These are phyloP conservation scores for Claviceps fusiformis DNA, from an alignment of 2,329 filamentous ascomycete species.

Conservation along the genomic window DNA sequence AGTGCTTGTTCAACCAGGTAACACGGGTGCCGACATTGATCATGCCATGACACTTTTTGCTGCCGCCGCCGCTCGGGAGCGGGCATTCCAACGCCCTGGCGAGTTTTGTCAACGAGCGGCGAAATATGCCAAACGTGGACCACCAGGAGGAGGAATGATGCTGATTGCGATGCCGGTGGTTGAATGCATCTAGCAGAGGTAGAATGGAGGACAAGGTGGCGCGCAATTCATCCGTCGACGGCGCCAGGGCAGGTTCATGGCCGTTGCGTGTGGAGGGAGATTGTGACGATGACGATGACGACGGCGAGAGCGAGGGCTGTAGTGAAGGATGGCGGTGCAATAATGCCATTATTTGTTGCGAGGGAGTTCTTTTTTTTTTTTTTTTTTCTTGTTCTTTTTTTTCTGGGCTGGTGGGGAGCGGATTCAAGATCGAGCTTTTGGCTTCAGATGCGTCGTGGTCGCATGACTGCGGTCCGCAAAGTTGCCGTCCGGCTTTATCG, in stretches of 20 bases:
- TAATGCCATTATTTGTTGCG: not conserved
- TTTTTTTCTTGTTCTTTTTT: too few relatives aligned
- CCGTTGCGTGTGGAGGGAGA: not conserved
- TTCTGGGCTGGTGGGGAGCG: too few relatives aligned
- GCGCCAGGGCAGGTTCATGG: constrained; percentile 1
- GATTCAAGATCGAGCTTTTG: too few relatives aligned
- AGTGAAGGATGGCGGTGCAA: not conserved
- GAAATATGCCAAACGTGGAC: constrained; percentile 55
- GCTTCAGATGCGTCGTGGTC: not conserved
- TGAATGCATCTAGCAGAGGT: constrained; percentile 55
- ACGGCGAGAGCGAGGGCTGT: not conserved
- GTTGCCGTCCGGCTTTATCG: not conserved
- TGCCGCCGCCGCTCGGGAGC: not conserved
- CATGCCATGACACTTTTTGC: constrained; percentile 1
- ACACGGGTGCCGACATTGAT: constrained; percentile 10
- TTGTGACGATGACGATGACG: not conserved
- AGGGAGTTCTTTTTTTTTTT: not conserved
- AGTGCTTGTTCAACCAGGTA: constrained; percentile 16
- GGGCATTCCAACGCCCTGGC: constrained; percentile 10
- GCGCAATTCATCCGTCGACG: constrained; percentile 8
- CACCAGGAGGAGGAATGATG: constrained; percentile 76
- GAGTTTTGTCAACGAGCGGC: constrained; percentile 49
- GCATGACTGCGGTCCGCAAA: not conserved
- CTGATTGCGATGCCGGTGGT: constrained; percentile 83
- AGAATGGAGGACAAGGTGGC: constrained; percentile 25